phyloP scores from a whole-genome alignment of 345 rosid genomes.

The Erodium maritimum region DNA sequence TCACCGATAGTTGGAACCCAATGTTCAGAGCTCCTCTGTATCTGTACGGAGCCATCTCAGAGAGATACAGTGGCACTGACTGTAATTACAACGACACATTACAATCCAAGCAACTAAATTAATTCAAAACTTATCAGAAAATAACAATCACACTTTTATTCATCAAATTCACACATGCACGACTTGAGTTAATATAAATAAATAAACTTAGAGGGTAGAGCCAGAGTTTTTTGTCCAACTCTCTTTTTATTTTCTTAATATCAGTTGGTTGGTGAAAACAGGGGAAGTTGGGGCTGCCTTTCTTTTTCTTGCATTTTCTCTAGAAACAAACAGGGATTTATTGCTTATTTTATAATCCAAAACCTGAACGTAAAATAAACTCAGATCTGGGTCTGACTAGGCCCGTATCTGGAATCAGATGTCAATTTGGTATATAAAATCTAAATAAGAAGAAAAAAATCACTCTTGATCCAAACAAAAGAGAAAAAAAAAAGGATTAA shows the following conservation, averaged over 20 bases:
- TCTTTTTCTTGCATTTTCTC: constrained; percentile 7
- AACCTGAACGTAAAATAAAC: background rate
- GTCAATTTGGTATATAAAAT: background rate
- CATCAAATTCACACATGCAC: background rate
- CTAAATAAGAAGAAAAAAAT: too few species aligned
- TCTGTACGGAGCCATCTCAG: constrained; percentile 19
- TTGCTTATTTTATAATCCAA: background rate
- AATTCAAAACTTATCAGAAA: too few species aligned
- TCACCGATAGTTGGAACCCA: constrained; percentile 15
- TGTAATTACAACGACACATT: background rate
- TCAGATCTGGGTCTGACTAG: background rate
- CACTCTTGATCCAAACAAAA: too few species aligned
- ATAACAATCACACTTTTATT: too few species aligned
- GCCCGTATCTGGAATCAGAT: background rate
- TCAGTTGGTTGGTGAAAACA: constrained; percentile 8
- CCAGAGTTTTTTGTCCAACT: background rate
- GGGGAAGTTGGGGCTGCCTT: background rate
- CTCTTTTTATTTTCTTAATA: too few species aligned
- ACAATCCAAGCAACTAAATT: background rate
- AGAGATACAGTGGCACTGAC: constrained; percentile 18
- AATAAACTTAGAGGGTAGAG: background rate
- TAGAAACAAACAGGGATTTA: constrained; percentile 12
- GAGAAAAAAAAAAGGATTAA: too few species aligned
- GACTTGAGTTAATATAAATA: background rate
- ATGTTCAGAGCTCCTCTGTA: constrained; percentile 16